A percentile compares a stretch with the other conserved stretches of the same genome.
Evolutionary conservation across 192 early-diverging fungal species (phyloP).

Genomic region (Dissophora globulifera): DNA sequence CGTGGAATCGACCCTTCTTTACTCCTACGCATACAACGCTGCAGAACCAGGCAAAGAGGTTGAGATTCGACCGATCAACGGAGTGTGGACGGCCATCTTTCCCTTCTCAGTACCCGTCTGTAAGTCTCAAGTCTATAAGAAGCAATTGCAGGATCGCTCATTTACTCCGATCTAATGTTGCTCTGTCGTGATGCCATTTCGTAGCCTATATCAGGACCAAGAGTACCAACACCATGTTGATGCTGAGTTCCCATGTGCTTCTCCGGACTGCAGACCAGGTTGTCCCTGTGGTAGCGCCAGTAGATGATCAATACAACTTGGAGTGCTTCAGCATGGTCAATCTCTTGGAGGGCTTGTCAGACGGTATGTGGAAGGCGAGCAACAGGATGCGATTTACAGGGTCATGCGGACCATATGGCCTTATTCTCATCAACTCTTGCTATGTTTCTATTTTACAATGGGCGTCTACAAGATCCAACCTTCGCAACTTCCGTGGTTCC

Average conservation of each 20-base stretch:
- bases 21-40: conserved; percentile 59
- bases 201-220: conserved; percentile 52
- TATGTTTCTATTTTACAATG: not conserved
- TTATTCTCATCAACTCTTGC: not conserved
- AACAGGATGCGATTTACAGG: too few species aligned
- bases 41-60: conserved; percentile 52
- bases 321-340: conserved; percentile 66
- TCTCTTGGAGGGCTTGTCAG: conserved; percentile 59
- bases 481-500: conserved; percentile 27
- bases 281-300: conserved; percentile 25
- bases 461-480: conserved; percentile 6
- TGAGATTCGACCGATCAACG: conserved; percentile 54
- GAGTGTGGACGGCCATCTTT: conserved; percentile 57
- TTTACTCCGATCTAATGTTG: not conserved
- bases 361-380: conserved; percentile 49
- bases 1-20: conserved; percentile 55
- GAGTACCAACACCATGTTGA: conserved; percentile 48
- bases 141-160: too few species aligned
- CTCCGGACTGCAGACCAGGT: conserved; percentile 38
- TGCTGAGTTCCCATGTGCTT: conserved; percentile 50
- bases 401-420: too few species aligned
- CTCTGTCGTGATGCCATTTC: conserved; percentile 2
- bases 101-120: conserved; percentile 66
- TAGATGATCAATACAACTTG: conserved; percentile 58
- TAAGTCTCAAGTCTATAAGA: too few species aligned